Evolutionary conservation across 345 rosid species (phyloP).

Genomic region (Salix viminalis): DNA sequence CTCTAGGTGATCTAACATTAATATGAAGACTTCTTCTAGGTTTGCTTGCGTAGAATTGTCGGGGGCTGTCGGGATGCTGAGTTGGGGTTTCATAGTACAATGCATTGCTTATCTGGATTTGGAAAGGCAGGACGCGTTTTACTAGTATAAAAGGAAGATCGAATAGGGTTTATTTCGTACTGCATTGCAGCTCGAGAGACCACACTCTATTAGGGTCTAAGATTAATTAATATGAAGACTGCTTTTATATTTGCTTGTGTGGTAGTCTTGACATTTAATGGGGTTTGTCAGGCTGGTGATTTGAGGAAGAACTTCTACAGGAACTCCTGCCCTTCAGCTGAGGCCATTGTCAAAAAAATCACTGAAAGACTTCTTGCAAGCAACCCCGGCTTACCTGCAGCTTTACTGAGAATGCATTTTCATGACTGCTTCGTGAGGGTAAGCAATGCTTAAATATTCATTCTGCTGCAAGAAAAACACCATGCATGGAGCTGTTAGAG

Average conservation of each 20-base stretch:
- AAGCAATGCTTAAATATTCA: not conserved
- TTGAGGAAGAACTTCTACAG: not conserved
- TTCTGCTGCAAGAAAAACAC: not conserved
- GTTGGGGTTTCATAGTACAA: no score
- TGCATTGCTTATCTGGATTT: no score
- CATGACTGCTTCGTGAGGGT: not conserved
- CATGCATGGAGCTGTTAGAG: no score
- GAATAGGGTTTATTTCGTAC: no score
- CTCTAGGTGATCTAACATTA: no score
- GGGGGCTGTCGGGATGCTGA: no score
- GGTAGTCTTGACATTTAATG: not conserved
- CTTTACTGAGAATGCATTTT: not conserved
- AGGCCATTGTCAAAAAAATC: not conserved
- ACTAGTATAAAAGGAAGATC: not conserved
- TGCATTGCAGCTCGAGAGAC: no score
- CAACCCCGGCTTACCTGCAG: not conserved
- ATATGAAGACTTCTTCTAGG: no score
- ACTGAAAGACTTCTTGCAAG: not conserved
- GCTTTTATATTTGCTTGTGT: not conserved
- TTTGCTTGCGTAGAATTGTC: no score
- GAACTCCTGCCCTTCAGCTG: not conserved
- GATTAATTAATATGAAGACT: not conserved
- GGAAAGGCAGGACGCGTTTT: fast-evolving
- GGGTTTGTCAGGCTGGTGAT: not conserved
- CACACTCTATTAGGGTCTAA: not conserved